These are phyloP conservation scores for Tuber calosporum DNA, from an alignment of 495 filamentous ascomycete species.

Conservation along the genomic window DNA sequence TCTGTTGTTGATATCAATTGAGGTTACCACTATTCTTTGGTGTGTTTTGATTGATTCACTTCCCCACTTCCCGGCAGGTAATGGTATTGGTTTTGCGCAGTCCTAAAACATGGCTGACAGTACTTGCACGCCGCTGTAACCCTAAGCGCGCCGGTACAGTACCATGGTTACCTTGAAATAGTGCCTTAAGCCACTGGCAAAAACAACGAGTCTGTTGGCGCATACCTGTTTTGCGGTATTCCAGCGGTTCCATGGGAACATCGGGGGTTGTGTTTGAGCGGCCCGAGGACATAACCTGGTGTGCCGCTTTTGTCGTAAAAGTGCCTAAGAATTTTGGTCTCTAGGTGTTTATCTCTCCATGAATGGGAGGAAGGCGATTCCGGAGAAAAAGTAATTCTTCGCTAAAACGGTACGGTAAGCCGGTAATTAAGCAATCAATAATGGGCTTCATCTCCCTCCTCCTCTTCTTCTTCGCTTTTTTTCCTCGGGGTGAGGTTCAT, in stretches of 20 bases:
- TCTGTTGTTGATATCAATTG: not conserved
- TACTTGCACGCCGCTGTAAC: not conserved
- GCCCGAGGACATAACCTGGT: not conserved
- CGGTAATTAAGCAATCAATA: not conserved
- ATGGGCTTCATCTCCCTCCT: not conserved
- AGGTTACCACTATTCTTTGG: not conserved
- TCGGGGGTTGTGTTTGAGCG: not conserved
- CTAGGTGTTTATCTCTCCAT: not conserved
- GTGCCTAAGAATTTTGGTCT: not conserved
- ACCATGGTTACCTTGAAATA: not conserved
- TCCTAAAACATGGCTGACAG: not conserved
- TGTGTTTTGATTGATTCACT: conserved; percentile 4
- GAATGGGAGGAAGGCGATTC: not conserved
- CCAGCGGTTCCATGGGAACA: not conserved
- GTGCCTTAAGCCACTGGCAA: not conserved
- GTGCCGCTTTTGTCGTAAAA: not conserved
- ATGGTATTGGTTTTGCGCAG: not conserved
- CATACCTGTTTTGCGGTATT: not conserved
- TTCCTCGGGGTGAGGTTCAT: not conserved
- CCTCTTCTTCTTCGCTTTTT: too few relatives aligned
- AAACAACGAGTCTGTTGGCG: not conserved
- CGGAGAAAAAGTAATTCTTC: not conserved
- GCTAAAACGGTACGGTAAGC: not conserved
- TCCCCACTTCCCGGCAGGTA: not conserved
- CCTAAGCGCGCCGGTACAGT: not conserved